Evolutionary conservation across 2,329 filamentous ascomycete genomes (phyloP).

Genomic region (Nemania sp.): DNA sequence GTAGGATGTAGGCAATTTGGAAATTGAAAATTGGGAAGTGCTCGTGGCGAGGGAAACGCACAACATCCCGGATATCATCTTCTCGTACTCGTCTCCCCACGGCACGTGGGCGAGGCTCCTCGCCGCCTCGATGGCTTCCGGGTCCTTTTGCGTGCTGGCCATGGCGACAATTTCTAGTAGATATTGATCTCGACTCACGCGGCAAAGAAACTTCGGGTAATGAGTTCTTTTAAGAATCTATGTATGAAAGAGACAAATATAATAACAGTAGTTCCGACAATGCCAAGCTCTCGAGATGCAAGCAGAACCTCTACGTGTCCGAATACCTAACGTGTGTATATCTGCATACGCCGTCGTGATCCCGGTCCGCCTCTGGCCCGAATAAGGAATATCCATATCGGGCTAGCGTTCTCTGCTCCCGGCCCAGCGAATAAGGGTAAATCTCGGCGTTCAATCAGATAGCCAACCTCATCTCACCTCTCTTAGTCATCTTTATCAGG

Average conservation of each 20-base stretch:
- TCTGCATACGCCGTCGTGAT: not conserved
- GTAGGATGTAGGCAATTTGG: no score
- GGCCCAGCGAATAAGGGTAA: no score
- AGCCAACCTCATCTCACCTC: not conserved
- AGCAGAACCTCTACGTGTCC: not conserved
- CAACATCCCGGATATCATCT: slow-evolving; percentile 67
- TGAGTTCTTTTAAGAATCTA: no score
- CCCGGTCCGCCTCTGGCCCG: not conserved
- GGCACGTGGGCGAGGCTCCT: slow-evolving; percentile 19
- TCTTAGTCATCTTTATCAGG: not conserved
- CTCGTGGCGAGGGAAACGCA: slow-evolving; percentile 38
- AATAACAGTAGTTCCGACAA: no score
- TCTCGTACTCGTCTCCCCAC: slow-evolving; percentile 58
- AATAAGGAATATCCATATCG: slow-evolving; percentile 22
- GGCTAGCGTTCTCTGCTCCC: no score
- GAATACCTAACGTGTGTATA: slow-evolving; percentile 3
- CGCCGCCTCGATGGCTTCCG: slow-evolving; percentile 15
- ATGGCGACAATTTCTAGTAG: no score
- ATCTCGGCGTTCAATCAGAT: slow-evolving; percentile 3
- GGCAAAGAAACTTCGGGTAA: not conserved
- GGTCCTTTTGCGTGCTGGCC: slow-evolving; percentile 23
- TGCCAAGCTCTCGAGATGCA: not conserved
- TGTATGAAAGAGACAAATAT: no score
- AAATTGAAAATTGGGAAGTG: no score
- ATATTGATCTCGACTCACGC: not conserved